phyloP scores from a whole-genome alignment of 1,284 basidiomycete genomes.

The Exobasidium rhododendri region DNA sequence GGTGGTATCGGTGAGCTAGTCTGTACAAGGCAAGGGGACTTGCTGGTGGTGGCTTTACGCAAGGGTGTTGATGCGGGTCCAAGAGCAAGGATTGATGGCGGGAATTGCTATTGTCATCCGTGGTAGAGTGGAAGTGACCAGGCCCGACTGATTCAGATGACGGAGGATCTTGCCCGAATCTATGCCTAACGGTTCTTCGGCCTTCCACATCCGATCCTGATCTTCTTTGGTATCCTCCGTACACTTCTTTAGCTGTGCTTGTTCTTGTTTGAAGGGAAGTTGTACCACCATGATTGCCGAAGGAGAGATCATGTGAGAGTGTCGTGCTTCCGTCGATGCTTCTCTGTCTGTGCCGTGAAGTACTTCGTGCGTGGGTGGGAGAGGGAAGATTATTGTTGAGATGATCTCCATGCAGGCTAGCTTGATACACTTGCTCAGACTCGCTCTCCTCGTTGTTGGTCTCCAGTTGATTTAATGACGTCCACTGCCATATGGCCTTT shows the following conservation, averaged over 20 bases:
- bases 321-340: background rate
- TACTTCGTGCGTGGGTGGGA: background rate
- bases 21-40: slow-evolving; percentile 72
- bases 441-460: background rate
- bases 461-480: background rate
- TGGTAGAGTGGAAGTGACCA: background rate
- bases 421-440: background rate
- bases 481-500: background rate
- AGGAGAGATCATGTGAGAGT: background rate
- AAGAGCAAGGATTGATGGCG: slow-evolving; percentile 1
- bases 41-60: slow-evolving; percentile 59
- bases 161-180: no score
- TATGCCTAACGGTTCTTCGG: background rate
- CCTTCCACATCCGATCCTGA: background rate
- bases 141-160: no score
- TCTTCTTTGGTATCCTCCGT: background rate
- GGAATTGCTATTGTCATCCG: background rate
- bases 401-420: background rate
- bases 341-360: background rate
- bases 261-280: background rate
- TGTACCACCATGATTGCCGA: background rate
- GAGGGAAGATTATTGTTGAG: background rate
- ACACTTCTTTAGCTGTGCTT: background rate
- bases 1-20: slow-evolving; percentile 73
- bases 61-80: slow-evolving; percentile 75